A percentile compares a stretch with the other conserved stretches of the same genome.
Evolutionary conservation across 768 basidiomycete genomes (phyloP).

Genomic region (Rhizopogon vinicolor): DNA sequence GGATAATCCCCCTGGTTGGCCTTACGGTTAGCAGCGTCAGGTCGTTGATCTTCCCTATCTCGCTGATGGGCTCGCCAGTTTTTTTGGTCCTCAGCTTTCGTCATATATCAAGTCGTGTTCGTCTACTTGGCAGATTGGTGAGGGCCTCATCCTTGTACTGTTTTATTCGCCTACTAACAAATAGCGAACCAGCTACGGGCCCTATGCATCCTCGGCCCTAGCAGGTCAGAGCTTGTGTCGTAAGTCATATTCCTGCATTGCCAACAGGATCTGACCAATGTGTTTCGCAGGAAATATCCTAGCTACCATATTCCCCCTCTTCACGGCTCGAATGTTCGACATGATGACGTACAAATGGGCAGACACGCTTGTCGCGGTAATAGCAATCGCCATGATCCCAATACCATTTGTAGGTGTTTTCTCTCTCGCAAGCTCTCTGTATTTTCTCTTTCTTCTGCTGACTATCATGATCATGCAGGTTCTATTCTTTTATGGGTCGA

Average conservation of each 20-base stretch:
- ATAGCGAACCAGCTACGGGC: slow-evolving; percentile 37
- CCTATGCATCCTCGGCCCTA: slow-evolving; percentile 58
- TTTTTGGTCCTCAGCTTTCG: slow-evolving; percentile 42
- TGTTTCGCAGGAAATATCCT: slow-evolving; percentile 39
- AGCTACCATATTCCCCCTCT: slow-evolving; percentile 55
- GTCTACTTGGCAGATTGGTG: slow-evolving; percentile 63
- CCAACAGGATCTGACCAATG: neutral
- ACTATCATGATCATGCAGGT: slow-evolving; percentile 10
- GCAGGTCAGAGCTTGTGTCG: slow-evolving; percentile 32
- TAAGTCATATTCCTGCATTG: slow-evolving; percentile 22
- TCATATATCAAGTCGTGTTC: slow-evolving; percentile 54
- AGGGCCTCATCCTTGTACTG: slow-evolving; percentile 7
- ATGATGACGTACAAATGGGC: slow-evolving; percentile 57
- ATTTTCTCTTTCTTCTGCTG: neutral
- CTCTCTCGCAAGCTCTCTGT: no score
- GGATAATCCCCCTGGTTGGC: slow-evolving; percentile 41
- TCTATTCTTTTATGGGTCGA: slow-evolving; percentile 26
- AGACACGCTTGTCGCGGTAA: slow-evolving; percentile 48
- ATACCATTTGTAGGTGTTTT: slow-evolving; percentile 48
- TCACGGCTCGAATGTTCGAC: slow-evolving; percentile 55
- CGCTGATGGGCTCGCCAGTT: slow-evolving; percentile 26
- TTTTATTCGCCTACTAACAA: neutral
- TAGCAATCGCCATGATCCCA: slow-evolving; percentile 52
- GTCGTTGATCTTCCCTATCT: neutral
- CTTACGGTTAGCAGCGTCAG: slow-evolving; percentile 14